These are phyloP conservation scores for Yarrowia sp. DNA, from an alignment of 805 yeast species.

Conservation along the genomic window DNA sequence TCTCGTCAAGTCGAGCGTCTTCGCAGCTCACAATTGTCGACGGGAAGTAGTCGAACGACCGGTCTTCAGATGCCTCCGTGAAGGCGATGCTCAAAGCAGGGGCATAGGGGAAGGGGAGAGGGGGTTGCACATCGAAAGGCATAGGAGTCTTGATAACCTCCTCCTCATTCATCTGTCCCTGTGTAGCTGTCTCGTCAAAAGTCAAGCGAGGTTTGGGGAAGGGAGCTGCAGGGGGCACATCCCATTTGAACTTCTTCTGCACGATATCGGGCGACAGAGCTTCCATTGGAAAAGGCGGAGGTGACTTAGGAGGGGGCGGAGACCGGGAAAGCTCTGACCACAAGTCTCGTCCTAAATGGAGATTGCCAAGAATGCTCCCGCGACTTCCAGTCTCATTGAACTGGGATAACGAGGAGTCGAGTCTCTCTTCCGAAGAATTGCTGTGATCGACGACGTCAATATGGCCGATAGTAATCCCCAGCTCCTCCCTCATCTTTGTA, in stretches of 20 bases:
- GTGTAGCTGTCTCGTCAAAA: background rate
- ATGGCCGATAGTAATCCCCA: background rate
- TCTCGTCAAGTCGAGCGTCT: background rate
- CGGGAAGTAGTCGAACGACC: background rate
- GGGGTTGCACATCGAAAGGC: background rate
- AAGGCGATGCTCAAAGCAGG: background rate
- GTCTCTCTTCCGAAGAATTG: conserved; percentile 8
- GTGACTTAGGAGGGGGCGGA: background rate
- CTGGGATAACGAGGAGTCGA: conserved; percentile 3
- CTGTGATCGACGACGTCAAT: background rate
- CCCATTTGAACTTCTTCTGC: background rate
- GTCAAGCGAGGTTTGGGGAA: conserved; percentile 12
- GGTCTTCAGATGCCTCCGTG: background rate
- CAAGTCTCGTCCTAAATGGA: conserved; percentile 6
- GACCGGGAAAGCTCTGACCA: conserved; percentile 13
- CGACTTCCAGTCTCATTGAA: conserved; percentile 19
- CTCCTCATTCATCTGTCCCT: background rate
- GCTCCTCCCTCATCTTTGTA: background rate
- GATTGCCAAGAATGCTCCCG: background rate
- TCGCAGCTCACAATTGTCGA: background rate
- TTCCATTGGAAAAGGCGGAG: background rate
- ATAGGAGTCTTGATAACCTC: background rate
- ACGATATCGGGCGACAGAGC: background rate
- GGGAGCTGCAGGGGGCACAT: background rate
- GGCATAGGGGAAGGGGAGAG: background rate